These are phyloP conservation scores for Iris macrosiphon DNA, from an alignment of 106 monocot species.

Conservation along the genomic window DNA sequence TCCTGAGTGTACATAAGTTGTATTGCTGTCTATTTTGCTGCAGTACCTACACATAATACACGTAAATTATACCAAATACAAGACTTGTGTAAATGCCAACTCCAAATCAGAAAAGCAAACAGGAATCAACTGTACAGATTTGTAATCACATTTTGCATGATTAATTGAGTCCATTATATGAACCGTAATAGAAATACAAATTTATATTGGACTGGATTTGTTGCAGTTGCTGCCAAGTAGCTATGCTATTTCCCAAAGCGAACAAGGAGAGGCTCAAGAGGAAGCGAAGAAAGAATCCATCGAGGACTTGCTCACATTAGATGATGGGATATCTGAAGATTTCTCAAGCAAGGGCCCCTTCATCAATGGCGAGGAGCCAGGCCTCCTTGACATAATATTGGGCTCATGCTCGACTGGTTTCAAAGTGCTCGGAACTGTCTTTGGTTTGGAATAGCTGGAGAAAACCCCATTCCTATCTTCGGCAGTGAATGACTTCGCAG, in stretches of 20 bases:
- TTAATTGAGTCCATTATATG: too few species aligned
- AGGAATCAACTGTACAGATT: too few species aligned
- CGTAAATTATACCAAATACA: too few species aligned
- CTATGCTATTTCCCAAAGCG: background rate
- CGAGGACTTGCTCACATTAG: background rate
- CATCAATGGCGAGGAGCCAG: conserved; percentile 11
- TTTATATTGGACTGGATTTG: background rate
- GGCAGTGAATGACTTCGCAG: background rate
- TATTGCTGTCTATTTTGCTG: too few species aligned
- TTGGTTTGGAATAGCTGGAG: conserved; percentile 4
- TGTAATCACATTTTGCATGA: too few species aligned
- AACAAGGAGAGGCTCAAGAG: conserved; percentile 5
- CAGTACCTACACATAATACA: too few species aligned
- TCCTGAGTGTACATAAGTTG: too few species aligned
- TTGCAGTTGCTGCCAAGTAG: background rate
- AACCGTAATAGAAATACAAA: too few species aligned
- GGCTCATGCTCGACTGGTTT: background rate
- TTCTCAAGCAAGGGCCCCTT: conserved; percentile 4
- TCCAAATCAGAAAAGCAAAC: too few species aligned
- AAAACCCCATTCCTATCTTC: conserved; percentile 5
- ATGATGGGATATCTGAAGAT: conserved; percentile 12
- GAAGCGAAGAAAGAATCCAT: conserved; percentile 13
- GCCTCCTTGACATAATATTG: conserved; percentile 10
- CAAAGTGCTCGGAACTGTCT: background rate
- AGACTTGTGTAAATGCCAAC: too few species aligned